These are phyloP conservation scores for Bifiguratus adelaidae DNA, from an alignment of 192 early-diverging fungal species.

Conservation along the genomic window DNA sequence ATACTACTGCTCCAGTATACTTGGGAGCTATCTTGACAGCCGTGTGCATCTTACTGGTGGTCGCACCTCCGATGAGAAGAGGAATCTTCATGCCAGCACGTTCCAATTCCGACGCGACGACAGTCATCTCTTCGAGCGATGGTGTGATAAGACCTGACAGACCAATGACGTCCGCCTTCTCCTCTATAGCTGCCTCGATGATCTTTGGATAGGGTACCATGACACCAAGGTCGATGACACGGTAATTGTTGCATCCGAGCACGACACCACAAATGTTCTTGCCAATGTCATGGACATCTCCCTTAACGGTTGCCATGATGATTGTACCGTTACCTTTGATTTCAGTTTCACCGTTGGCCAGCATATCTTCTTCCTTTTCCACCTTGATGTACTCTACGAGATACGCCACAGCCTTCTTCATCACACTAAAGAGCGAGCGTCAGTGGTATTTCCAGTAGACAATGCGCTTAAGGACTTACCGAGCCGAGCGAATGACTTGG, in stretches of 20 bases:
- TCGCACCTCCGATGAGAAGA: constrained; percentile 89
- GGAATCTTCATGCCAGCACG: constrained; percentile 79
- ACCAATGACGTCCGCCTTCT: constrained; percentile 91
- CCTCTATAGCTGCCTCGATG: constrained; percentile 72
- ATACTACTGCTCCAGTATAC: constrained; percentile 70
- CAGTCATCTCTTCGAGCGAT: constrained; percentile 94
- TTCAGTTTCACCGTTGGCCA: constrained; percentile 26
- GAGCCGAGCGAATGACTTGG: constrained; percentile 93
- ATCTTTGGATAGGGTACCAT: constrained; percentile 95
- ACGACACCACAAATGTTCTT: constrained; percentile 98
- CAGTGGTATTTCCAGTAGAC: not conserved
- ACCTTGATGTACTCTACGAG: constrained; percentile 91
- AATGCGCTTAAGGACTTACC: constrained; percentile 22
- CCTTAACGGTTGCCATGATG: constrained; percentile 93
- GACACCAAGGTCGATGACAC: constrained; percentile 88
- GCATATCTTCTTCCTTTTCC: constrained; percentile 72
- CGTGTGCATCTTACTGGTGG: constrained; percentile 92
- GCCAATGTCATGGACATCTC: constrained; percentile 97
- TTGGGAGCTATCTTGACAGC: constrained; percentile 94
- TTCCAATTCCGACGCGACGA: constrained; percentile 90
- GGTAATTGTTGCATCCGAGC: constrained; percentile 96
- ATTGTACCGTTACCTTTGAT: constrained; percentile 73
- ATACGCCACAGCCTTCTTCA: constrained; percentile 97
- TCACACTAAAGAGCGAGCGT: constrained; percentile 46
- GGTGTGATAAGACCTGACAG: constrained; percentile 91